Evolutionary conservation across 2,329 filamentous ascomycete species (phyloP), one percentile per base, ranked within the genome.

Genomic region (Seiridium cupressi): DNA sequence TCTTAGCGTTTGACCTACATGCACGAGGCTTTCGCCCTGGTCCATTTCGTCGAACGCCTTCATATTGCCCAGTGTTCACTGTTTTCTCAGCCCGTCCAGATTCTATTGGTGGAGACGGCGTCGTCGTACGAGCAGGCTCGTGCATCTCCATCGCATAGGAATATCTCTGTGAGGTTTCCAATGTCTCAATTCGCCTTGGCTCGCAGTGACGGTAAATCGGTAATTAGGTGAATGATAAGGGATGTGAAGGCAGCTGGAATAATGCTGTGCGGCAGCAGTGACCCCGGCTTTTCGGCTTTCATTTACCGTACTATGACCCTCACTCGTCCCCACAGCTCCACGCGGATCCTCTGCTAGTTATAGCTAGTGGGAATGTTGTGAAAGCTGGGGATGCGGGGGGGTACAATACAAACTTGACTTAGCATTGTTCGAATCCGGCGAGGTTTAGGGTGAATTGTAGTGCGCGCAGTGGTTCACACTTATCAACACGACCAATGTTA

Each of bases 31-130:
- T 63, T n/a, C 62, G 55, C 40, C 62, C 62, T 3, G 54, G 31
- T n/a, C 58, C 46, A 34, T 31, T 48, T 34, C 44, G 55, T 40
- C 59, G 54, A 62, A 68, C 48, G 68, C 55, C 11, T 68, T 54
- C 51, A 54, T 54, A 42, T 13, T 26, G 51, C 40, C n/a, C 4
- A 10, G 18, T 11, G 6, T 49, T 4, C 9, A 9, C 9, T 1
- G 7, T 10, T 3, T 32, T 32, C 31, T 49, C 47, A 32, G 47
- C 7, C 31, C 47, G 26, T 4, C 11, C 1, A 3, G 5, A 5
- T 5, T 49, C 47, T 49, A 10, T 32, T 13, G 8, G 6, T 13
- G 31, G 13, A 10, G 47, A 10, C n/a, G 10, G 47, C 7, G 47
- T 26, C 26, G 26, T 35, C 26, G 18, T 26, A 26, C 35, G 47